Base-by-base conservation (phyloP, 164 flowering plant genomes). In the Piper longum region DNA sequence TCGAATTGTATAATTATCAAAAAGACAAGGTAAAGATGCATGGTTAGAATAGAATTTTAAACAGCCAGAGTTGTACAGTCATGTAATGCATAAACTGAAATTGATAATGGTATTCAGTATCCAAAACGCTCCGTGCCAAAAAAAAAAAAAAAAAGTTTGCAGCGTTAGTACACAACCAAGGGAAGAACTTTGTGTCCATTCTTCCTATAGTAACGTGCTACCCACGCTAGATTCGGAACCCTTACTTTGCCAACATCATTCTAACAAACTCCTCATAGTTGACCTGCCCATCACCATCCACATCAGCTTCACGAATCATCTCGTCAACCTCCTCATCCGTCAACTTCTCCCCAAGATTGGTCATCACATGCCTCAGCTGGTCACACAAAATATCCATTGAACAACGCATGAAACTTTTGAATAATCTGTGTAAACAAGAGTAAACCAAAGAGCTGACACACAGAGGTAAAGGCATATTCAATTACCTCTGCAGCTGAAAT, bases 271-370 rank as follows among this genome's bases (percentile, higher is more conserved):
- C 84, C 64, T 82, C 81, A 18, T 80, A 80, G 64, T 80, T 79
- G 39, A 80, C 76, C 62, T 79, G 82, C 14, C 86, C 84, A 73
- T 82, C 84, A 19, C 86, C 86, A 44, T 82, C 83, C 57, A 75
- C 74, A 69, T 82, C 86, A 2, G 86, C 86, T 62, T 80, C 86
- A 18, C 81, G 72, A 41, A 82, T 80, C 86, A 82, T 82, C 74
- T 82, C 83, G 51, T 82, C 86, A 57, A 80, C 86, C 72, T 82
- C 86, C 51, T 82, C 86, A 57, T 82, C 86, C 6, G 82, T 82
- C 69, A 82, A 51, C 63, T 82, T 82, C 76, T 82, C 86, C 4
- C 86, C 84, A 17, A 82, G 80, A 68, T 82, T 82, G 26, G 82
- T 79, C 86, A 82, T 82, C 19, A 82, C 86, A 59, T 79, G 86